Base-by-base conservation (phyloP, 305 asterid genomes). In the Nicotiana rustica region DNA sequence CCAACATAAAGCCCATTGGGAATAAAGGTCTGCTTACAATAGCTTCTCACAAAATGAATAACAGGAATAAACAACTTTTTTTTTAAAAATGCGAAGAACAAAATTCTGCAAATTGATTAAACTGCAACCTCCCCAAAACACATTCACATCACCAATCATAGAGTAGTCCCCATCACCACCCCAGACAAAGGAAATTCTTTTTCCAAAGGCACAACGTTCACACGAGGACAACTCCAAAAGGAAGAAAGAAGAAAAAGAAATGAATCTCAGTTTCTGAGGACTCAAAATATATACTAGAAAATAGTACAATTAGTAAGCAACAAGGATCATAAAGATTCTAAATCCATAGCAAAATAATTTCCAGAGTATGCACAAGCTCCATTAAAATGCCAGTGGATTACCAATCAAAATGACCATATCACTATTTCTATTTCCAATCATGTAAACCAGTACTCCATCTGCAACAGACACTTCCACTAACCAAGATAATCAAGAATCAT, bases 41-140 rank as follows among this genome's bases (percentile, higher is more conserved):
- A 47, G 38, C 25, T 49, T 73, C 44, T 38, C 44, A 3, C 8
- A 25, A 9, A 73, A 49, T 8, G 5, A 49, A 13, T 12, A 44
- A 56, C 38, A 2, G 59, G 59, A 41, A 38, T 25, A 38, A 41
- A 36, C 52, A n/a, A 17, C 21, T 15, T 6, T 6, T 0, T 25
- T 33, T 33, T 2, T 2, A 33, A 33, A 1, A 4, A 4, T 35
- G 17, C 47, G 66, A 76, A 76, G 31, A 12, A 76, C 59, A 4
- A 52, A 52, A 52, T 55, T 52, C 64, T 76, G 66, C 29, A 76
- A 76, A 76, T 15, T 76, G 80, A 76, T 52, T 52, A 55, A 55
- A 52, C 15, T 13, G 2, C 59, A 52, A 52, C 59, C 13, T 9
- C 36, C 65, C 65, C 49, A 29, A 14, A 75, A 8, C 55, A 75